phyloP scores from a whole-genome alignment of 345 rosid species.

The Sisymbrium irio region DNA sequence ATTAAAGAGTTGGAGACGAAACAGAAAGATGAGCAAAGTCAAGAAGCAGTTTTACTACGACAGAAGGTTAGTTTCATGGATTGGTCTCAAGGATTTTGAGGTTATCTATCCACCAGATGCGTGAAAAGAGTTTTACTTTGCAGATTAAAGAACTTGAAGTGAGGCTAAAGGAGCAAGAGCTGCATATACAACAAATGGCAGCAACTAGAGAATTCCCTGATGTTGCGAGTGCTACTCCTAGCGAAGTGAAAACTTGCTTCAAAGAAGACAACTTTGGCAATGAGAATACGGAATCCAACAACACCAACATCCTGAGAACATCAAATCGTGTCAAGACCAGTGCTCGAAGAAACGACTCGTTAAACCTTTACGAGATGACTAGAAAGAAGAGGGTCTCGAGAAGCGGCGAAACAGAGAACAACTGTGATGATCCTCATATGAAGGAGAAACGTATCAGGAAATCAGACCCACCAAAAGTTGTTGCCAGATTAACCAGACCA shows the following conservation, averaged over 20 bases:
- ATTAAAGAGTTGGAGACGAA: constrained; percentile 64
- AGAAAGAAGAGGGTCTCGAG: constrained; percentile 70
- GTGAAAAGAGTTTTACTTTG: background rate
- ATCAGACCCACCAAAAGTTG: constrained; percentile 73
- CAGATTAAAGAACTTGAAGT: constrained; percentile 89
- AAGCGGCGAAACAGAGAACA: constrained; percentile 76
- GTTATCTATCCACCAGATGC: background rate
- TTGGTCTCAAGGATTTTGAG: background rate
- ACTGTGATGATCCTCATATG: constrained; percentile 31
- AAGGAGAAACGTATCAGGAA: constrained; percentile 58
- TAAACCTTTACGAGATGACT: constrained; percentile 33
- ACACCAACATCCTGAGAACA: constrained; percentile 49
- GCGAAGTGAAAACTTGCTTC: constrained; percentile 41
- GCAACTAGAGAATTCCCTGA: constrained; percentile 40
- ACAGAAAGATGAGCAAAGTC: constrained; percentile 53
- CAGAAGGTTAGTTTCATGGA: constrained; percentile 42
- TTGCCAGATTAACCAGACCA: constrained; percentile 49
- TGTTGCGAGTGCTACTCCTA: constrained; percentile 44
- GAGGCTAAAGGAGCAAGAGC: constrained; percentile 70
- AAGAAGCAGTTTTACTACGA: constrained; percentile 50
- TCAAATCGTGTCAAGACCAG: constrained; percentile 50
- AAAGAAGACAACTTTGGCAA: constrained; percentile 47
- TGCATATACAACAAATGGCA: constrained; percentile 42
- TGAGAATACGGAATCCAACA: constrained; percentile 47
- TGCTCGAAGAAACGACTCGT: constrained; percentile 37